Percentiles rank a stretch among this genome's conserved stretches.
phyloP scores from a whole-genome alignment of 495 filamentous ascomycete species.

The Talaromyces adpressus region DNA sequence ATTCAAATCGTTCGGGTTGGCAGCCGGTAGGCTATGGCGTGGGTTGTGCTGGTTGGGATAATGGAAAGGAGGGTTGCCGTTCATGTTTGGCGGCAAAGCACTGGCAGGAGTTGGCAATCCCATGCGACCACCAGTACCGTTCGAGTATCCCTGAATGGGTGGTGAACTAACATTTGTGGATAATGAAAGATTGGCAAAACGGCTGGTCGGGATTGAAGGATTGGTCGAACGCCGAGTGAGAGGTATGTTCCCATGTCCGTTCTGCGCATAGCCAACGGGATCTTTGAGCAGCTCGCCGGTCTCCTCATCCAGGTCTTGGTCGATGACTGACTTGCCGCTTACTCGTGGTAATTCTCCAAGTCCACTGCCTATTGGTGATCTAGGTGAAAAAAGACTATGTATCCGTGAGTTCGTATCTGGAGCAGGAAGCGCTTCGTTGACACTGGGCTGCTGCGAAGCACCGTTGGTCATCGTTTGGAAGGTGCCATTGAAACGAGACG shows the following conservation, averaged over 20 bases:
- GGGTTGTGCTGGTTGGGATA: slow-evolving; percentile 52
- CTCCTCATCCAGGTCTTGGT: slow-evolving; percentile 79
- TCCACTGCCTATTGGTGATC: slow-evolving; percentile 75
- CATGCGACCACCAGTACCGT: slow-evolving; percentile 28
- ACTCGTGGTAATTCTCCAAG: slow-evolving; percentile 61
- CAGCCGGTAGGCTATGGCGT: slow-evolving; percentile 73
- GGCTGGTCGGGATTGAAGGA: slow-evolving; percentile 63
- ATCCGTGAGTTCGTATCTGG: slow-evolving; percentile 57
- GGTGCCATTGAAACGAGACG: slow-evolving; percentile 69
- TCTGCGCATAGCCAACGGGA: slow-evolving; percentile 76
- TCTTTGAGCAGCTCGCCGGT: slow-evolving; percentile 79
- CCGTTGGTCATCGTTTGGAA: slow-evolving; percentile 62
- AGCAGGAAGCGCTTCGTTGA: slow-evolving; percentile 47
- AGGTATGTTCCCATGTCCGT: slow-evolving; percentile 47
- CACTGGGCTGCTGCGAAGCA: slow-evolving; percentile 45
- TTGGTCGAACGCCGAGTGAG: slow-evolving; percentile 63
- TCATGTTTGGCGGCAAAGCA: slow-evolving; percentile 52
- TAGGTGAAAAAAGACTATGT: slow-evolving; percentile 72
- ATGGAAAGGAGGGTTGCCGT: slow-evolving; percentile 45
- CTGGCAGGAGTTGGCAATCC: slow-evolving; percentile 47
- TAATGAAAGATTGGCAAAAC: slow-evolving; percentile 64
- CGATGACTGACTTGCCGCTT: slow-evolving; percentile 78
- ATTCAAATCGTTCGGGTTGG: slow-evolving; percentile 94
- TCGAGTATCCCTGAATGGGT: slow-evolving; percentile 39
- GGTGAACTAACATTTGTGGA: slow-evolving; percentile 56